Conservation (phyloP, 495 filamentous ascomycete species). For the Aspergillus avenaceus region DNA sequence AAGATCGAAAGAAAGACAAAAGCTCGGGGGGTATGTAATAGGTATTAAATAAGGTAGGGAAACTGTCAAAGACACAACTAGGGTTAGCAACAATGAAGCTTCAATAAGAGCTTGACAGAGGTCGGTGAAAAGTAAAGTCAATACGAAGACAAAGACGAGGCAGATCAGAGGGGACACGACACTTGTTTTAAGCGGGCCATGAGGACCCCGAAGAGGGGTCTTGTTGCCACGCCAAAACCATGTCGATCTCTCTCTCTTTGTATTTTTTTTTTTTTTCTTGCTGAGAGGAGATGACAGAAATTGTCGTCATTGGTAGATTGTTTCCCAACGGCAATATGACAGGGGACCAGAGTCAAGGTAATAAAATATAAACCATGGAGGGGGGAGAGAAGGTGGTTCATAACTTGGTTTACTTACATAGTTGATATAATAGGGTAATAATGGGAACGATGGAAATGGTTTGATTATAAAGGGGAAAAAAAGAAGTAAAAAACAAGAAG, state of each 20-base stretch:
- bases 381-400: background rate
- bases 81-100: background rate
- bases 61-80: background rate
- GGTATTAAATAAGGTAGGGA: background rate
- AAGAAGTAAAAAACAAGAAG: constrained; percentile 3
- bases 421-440: background rate
- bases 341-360: background rate
- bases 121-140: background rate
- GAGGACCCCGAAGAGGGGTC: constrained; percentile 14
- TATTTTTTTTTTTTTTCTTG: too few species aligned
- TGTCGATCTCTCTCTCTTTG: constrained; percentile 29
- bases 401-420: background rate
- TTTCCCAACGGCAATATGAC: constrained; percentile 2
- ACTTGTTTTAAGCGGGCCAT: constrained; percentile 2
- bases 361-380: constrained; percentile 1
- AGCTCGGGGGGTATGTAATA: background rate
- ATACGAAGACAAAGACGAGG: background rate
- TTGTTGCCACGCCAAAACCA: constrained; percentile 26
- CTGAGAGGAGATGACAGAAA: constrained; percentile 23
- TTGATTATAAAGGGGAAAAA: background rate
- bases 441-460: background rate
- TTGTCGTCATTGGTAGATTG: constrained; percentile 29
- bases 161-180: background rate
- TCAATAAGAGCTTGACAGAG: background rate
- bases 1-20: background rate